Evolutionary conservation across 495 filamentous ascomycete genomes (phyloP).

Genomic region (Penicillium diatomitis): DNA sequence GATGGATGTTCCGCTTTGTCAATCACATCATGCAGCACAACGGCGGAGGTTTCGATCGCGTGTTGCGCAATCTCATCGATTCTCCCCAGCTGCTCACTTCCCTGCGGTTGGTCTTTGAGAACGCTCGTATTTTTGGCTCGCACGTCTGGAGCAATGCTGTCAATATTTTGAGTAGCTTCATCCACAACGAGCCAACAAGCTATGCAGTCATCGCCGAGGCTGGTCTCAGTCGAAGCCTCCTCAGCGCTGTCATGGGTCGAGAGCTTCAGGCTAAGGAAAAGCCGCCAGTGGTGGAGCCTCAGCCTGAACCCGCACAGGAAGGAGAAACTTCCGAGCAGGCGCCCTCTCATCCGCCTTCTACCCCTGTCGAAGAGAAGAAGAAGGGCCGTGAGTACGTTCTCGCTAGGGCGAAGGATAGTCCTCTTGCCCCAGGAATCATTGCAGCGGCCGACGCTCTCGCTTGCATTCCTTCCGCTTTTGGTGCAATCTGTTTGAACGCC

Average conservation of each 20-base stretch:
- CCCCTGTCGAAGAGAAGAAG: slow-evolving; percentile 10
- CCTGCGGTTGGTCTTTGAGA: slow-evolving; percentile 71
- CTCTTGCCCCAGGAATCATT: slow-evolving; percentile 66
- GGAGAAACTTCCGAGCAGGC: slow-evolving; percentile 11
- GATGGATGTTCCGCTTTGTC: slow-evolving; percentile 91
- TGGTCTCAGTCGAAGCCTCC: slow-evolving; percentile 72
- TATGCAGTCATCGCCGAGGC: slow-evolving; percentile 93
- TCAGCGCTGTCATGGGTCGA: slow-evolving; percentile 65
- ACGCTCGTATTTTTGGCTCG: slow-evolving; percentile 71
- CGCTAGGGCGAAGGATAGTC: slow-evolving; percentile 23
- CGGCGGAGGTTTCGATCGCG: slow-evolving; percentile 75
- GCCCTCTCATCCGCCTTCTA: slow-evolving; percentile 8
- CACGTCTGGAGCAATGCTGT: slow-evolving; percentile 90
- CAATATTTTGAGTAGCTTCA: slow-evolving; percentile 86
- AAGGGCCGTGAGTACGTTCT: slow-evolving; percentile 26
- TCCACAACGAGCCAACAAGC: slow-evolving; percentile 97
- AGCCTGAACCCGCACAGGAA: slow-evolving; percentile 12
- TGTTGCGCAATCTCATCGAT: slow-evolving; percentile 89
- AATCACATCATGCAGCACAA: slow-evolving; percentile 87
- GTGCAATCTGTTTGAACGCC: slow-evolving; percentile 87
- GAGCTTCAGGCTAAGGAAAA: slow-evolving; percentile 26
- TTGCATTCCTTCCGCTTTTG: slow-evolving; percentile 76
- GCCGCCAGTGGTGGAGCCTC: slow-evolving; percentile 18
- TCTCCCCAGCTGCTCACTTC: slow-evolving; percentile 73
- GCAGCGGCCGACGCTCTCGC: slow-evolving; percentile 77